phyloP scores from a whole-genome alignment of 2,329 filamentous ascomycete species.

The Periglandula ipomoeae region DNA sequence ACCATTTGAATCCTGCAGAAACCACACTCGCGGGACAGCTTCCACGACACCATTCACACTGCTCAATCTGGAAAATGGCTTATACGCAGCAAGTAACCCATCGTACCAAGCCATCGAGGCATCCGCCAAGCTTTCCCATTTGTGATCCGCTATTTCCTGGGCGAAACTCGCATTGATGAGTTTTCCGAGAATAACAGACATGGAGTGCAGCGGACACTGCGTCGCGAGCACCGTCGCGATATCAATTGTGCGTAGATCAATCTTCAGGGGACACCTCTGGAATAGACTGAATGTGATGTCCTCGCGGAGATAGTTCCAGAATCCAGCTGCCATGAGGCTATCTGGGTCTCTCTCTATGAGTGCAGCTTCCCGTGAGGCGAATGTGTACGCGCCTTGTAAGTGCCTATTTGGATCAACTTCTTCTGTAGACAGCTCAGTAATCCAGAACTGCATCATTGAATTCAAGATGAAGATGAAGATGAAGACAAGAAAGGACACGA shows the following conservation, averaged over 20 bases:
- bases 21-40: slow-evolving; percentile 26
- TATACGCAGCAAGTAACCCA: slow-evolving; percentile 21
- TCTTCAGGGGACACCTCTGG: slow-evolving; percentile 30
- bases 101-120: slow-evolving; percentile 22
- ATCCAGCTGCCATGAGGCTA: slow-evolving; percentile 29
- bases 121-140: slow-evolving; percentile 15
- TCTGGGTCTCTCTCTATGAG: slow-evolving; percentile 14
- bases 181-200: slow-evolving; percentile 32
- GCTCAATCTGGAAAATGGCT: slow-evolving; percentile 16
- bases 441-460: no score
- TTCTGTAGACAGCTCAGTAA: slow-evolving; percentile 13
- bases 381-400: slow-evolving; percentile 35
- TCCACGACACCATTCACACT: background rate
- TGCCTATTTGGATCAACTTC: slow-evolving; percentile 34
- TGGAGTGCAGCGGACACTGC: slow-evolving; percentile 5
- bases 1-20: slow-evolving; percentile 35
- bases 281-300: slow-evolving; percentile 46
- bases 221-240: slow-evolving; percentile 2
- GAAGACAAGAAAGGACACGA: background rate
- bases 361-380: slow-evolving; percentile 22
- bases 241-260: slow-evolving; percentile 29
- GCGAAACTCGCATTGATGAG: slow-evolving; percentile 31
- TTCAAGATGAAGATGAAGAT: background rate
- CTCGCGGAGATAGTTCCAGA: slow-evolving; percentile 43
- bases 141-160: background rate